phyloP scores from a whole-genome alignment of 768 basidiomycete genomes.

The Tylopilus felleus region DNA sequence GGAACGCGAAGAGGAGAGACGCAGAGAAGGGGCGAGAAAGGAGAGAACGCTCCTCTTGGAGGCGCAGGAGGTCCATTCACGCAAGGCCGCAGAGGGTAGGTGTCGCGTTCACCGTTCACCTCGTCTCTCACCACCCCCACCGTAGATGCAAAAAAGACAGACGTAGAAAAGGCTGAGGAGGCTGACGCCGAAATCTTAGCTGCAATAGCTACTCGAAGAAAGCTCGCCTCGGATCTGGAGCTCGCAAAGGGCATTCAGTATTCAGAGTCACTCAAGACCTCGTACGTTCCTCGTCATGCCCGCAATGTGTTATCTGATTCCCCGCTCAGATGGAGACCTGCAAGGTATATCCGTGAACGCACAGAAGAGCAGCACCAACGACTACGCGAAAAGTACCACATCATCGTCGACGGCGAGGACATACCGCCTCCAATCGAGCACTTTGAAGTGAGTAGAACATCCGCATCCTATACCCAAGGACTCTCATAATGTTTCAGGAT shows the following conservation, averaged over 20 bases:
- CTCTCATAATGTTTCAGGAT: conserved; percentile 51
- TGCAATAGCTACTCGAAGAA: conserved; percentile 86
- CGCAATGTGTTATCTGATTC: background rate
- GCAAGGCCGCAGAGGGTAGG: conserved; percentile 78
- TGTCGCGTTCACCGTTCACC: background rate
- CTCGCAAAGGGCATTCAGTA: conserved; percentile 91
- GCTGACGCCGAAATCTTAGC: conserved; percentile 87
- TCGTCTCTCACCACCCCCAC: conserved; percentile 14
- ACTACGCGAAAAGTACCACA: conserved; percentile 88
- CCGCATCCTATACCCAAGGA: background rate
- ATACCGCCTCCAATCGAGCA: conserved; percentile 91
- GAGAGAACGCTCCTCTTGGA: conserved; percentile 88
- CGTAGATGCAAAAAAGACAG: conserved; percentile 82
- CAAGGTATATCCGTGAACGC: conserved; percentile 73
- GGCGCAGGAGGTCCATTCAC: conserved; percentile 90
- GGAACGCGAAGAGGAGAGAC: conserved; percentile 74
- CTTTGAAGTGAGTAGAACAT: conserved; percentile 56
- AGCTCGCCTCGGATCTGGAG: conserved; percentile 90
- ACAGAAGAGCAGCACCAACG: conserved; percentile 64
- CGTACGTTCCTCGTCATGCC: conserved; percentile 45
- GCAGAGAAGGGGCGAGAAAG: conserved; percentile 70
- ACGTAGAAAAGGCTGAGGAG: conserved; percentile 81
- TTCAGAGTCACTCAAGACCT: conserved; percentile 77
- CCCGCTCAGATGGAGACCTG: conserved; percentile 78
- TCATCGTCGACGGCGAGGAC: conserved; percentile 91